Evolutionary conservation across 1,139 yeast species (phyloP).

Genomic region (Pichia cactophila): DNA sequence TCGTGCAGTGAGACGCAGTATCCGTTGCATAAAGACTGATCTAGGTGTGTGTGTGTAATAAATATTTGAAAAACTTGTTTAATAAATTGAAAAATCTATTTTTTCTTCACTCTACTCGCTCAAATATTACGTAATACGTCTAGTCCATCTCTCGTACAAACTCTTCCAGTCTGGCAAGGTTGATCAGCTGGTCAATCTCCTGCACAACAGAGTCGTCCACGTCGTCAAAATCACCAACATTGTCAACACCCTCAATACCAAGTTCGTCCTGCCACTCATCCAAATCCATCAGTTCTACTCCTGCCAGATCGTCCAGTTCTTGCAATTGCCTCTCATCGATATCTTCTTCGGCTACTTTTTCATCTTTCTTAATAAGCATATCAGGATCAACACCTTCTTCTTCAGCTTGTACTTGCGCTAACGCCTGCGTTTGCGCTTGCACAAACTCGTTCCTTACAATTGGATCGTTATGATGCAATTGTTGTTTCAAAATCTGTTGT

Average conservation of each 20-base stretch:
- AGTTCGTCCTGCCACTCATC: background rate
- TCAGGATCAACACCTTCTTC: background rate
- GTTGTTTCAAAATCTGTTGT: conserved; percentile 6
- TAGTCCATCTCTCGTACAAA: conserved; percentile 2
- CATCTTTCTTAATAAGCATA: background rate
- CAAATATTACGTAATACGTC: background rate
- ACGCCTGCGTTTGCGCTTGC: background rate
- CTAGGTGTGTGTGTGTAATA: too few species aligned
- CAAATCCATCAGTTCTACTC: background rate
- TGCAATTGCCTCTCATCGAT: background rate
- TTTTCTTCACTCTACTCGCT: too few species aligned
- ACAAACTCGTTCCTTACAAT: background rate
- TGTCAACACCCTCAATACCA: background rate
- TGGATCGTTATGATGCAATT: conserved; percentile 5
- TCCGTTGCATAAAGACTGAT: background rate
- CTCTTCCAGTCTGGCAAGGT: conserved; percentile 4
- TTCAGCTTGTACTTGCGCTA: background rate
- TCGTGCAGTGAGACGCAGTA: background rate
- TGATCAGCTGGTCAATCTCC: conserved; percentile 8
- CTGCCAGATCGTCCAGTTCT: background rate
- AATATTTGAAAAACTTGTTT: too few species aligned
- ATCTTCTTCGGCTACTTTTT: background rate
- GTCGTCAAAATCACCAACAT: background rate
- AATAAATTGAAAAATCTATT: too few species aligned
- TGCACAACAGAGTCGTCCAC: background rate